A percentile compares a stretch with the other conserved stretches of the same genome.
Conservation (phyloP, 176 grass and related monocot genomes). For the Carex littledalei region DNA sequence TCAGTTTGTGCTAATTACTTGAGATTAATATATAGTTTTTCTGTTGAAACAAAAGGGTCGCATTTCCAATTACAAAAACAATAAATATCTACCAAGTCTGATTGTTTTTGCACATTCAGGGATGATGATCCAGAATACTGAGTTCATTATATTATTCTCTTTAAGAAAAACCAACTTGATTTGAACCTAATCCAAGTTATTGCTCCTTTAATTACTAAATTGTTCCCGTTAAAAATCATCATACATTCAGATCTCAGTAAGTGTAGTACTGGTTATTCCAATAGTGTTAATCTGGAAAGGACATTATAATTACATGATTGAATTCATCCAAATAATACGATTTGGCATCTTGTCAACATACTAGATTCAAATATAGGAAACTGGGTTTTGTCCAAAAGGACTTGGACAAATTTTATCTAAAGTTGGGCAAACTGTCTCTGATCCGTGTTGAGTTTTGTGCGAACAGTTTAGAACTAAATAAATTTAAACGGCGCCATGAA, state of each 20-base stretch:
- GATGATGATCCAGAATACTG: neutral
- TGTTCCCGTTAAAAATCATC: neutral
- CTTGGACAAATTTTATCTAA: no score
- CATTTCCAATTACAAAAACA: neutral
- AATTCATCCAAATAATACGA: neutral
- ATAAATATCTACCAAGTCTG: neutral
- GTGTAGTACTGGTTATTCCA: neutral
- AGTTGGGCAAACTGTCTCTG: no score
- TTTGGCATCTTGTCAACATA: neutral
- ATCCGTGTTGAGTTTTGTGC: no score
- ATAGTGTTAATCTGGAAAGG: neutral
- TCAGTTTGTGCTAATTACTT: neutral
- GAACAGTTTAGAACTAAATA: no score
- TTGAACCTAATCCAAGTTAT: neutral
- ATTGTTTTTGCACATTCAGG: neutral
- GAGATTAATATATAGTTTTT: neutral
- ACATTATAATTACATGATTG: conserved; percentile 2
- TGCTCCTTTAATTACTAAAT: neutral
- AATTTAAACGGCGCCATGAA: no score
- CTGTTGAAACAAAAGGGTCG: neutral
- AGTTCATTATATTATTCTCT: neutral
- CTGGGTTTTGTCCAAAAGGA: no score
- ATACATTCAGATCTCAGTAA: neutral
- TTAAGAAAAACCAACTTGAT: neutral
- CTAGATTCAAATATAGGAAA: neutral